Evolutionary conservation across 306 rosid species (phyloP).

Genomic region (Glycine tomentella): DNA sequence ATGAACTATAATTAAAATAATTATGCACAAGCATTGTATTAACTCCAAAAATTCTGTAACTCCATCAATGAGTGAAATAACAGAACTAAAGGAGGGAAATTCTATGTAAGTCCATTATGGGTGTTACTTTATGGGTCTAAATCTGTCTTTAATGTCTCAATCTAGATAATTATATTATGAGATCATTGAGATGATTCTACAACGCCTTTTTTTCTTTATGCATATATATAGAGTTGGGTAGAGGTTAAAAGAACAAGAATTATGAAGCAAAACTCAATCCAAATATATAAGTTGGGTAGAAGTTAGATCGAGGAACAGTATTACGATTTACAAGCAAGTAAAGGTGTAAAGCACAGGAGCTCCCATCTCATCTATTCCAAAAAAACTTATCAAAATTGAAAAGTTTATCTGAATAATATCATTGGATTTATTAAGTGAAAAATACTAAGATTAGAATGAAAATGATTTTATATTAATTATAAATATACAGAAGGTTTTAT

Average conservation of each 20-base stretch:
- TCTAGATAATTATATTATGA: neutral
- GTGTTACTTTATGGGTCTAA: neutral
- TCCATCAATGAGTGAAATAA: constrained; percentile 31
- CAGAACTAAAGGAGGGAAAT: constrained; percentile 56
- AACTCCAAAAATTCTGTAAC: constrained; percentile 58
- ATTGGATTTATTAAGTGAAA: neutral
- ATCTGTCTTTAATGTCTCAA: no score
- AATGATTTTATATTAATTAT: neutral
- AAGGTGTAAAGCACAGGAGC: no score
- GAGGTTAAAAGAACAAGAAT: neutral
- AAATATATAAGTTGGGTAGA: no score
- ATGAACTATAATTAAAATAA: neutral
- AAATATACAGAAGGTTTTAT: neutral
- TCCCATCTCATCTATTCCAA: neutral
- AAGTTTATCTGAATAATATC: neutral
- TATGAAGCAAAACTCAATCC: neutral
- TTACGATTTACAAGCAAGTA: no score
- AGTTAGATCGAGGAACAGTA: no score
- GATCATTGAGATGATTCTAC: neutral
- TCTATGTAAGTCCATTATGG: constrained; percentile 57
- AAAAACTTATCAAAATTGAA: neutral
- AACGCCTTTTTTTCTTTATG: neutral
- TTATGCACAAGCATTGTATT: constrained; percentile 31
- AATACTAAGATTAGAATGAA: neutral
- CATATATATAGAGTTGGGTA: neutral